Evolutionary conservation across 2,329 filamentous ascomycete genomes (phyloP), one percentile per base, ranked within the genome.

Genomic region (Verticillium zaregamsianum): DNA sequence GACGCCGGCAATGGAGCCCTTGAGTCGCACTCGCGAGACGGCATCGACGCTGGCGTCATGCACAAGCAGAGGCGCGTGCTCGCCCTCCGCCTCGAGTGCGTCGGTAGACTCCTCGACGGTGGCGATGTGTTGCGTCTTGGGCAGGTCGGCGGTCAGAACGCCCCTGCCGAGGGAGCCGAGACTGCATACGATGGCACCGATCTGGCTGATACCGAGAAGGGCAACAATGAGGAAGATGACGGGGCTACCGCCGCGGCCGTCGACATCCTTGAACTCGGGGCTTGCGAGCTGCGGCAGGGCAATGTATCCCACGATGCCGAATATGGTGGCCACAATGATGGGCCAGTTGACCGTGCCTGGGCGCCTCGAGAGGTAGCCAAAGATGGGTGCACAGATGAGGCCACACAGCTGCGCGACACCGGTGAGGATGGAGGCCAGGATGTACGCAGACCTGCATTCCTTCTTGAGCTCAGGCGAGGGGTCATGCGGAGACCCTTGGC

Each of bases 171-270:
- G 83, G 1, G 95, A 86, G 1, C 91, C 93, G n/a, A 99, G 83
- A 66, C 92, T 96, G 77, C 93, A 97, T 1, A 99, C 95, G 63
- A 99, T 98, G 12, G 93, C 90, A 2, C 94, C 95, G 64, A 99
- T 98, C 75, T 99, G 95, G 69, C 92, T 96, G 70, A 97, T 86
- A 15, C 95, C 95, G 45, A 98, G 86, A 20, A 97, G 77, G 0
- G 89, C 86, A 52, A 93, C 92, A 17, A 94, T 84, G 14, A 93
- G 66, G 71, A 96, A 93, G 17, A 97, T 87, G 12, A 77, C 80
- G 0, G 86, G 83, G 37, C 82, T 86, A 20, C 91, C 91, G 37
- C 90, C 86, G 31, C 89, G 81, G 4, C 87, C 88, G 33, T 86
- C 79, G 0, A 84, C 77, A 62, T 89, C 71, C 62, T 83, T 85